Evolutionary conservation across 2,329 filamentous ascomycete genomes (phyloP).

Genomic region (Ophiostoma piceae): DNA sequence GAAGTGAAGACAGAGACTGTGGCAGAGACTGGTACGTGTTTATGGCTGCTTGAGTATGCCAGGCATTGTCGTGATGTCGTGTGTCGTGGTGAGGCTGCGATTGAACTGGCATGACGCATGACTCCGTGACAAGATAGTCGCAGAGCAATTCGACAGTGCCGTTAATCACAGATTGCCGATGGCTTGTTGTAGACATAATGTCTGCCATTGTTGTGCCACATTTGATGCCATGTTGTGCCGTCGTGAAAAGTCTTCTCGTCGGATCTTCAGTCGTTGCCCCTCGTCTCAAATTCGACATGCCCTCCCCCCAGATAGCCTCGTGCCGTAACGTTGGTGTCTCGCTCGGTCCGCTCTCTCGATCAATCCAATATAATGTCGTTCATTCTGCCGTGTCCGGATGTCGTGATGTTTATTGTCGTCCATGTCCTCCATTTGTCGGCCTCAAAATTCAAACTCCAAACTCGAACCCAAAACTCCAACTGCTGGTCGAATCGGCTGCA

Average conservation of each 20-base stretch:
- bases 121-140: neutral
- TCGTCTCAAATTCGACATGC: neutral
- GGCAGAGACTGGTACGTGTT: neutral
- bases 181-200: neutral
- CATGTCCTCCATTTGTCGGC: neutral
- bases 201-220: neutral
- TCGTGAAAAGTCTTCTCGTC: neutral
- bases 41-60: neutral
- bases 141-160: neutral
- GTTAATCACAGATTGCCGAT: neutral
- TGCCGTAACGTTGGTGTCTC: neutral
- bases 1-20: neutral
- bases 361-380: neutral
- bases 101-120: too few species aligned
- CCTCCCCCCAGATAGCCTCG: neutral
- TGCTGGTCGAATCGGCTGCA: neutral
- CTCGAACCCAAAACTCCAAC: neutral
- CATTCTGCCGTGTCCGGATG: neutral
- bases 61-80: neutral
- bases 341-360: neutral
- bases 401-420: neutral
- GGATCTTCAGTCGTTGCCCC: neutral
- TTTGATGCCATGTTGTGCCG: neutral
- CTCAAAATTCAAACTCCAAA: neutral
- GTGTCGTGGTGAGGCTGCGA: neutral